Conservation (phyloP, 192 early-diverging fungal genomes). For the Gryganskiella cystojenkinii region DNA sequence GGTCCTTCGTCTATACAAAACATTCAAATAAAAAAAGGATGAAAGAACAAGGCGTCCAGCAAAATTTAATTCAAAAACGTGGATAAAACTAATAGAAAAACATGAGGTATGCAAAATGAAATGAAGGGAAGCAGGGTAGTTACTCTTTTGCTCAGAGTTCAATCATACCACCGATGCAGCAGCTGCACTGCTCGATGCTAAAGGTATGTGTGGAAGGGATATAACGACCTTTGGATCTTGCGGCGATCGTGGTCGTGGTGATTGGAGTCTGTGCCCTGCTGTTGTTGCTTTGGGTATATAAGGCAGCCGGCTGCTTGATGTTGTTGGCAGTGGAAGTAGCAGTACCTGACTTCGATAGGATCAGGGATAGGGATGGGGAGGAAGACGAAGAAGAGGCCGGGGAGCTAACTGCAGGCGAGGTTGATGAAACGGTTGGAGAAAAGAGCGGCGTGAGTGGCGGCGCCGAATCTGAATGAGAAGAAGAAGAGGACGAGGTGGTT, state of each 20-base stretch:
- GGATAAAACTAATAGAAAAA: background rate
- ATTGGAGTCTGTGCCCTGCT: conserved; percentile 14
- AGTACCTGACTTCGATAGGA: no score
- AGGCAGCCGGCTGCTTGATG: background rate
- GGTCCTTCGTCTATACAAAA: no score
- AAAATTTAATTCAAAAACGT: no score
- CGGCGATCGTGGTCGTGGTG: no score
- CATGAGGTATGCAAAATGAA: background rate
- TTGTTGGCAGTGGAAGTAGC: background rate
- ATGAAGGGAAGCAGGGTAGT: background rate
- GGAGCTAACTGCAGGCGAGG: background rate
- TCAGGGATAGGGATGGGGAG: background rate
- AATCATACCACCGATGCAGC: conserved; percentile 40
- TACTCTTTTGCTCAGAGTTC: conserved; percentile 28
- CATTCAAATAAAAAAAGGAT: background rate
- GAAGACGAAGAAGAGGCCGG: background rate
- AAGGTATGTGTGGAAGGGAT: conserved; percentile 5
- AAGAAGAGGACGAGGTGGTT: background rate
- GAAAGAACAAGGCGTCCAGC: no score
- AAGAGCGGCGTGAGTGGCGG: background rate
- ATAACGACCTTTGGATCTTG: background rate
- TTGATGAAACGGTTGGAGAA: background rate
- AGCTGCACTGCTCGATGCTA: conserved; percentile 43
- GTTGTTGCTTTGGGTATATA: background rate
- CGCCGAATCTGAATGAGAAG: background rate